Evolutionary conservation across 1,284 basidiomycete genomes (phyloP), one percentile per base, ranked within the genome.

Genomic region (Xanthoconium separans): DNA sequence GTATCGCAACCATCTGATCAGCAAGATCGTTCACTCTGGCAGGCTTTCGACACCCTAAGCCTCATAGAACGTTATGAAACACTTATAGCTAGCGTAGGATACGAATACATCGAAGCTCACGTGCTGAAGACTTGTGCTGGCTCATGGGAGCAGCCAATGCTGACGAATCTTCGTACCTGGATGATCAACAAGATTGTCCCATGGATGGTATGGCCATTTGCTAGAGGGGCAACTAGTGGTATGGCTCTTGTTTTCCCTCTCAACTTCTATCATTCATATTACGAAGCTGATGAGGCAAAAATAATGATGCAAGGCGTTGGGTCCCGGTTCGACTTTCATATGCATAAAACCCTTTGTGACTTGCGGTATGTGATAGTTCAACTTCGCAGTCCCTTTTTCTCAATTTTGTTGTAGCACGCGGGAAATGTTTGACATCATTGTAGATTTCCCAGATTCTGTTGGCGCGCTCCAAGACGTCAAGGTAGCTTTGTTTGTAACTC

Each of bases 381-480:
- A 24, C 34, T 24, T 44, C 5, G 22, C 31, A 33, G 16, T 11
- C 4, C 33, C 29, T 2, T 41, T 15, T 20, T 58, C 27, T 48
- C n/a, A 51, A 27, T n/a, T 50, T 18, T 11, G 2, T 22, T 45
- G 12, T 61, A 95, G 93, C 41, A 93, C 88, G 0, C 78, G 78
- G 47, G 93, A 98, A 71, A 87, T 99, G 18, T 98, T 97, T 65
- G 93, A 97, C 60, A 96, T 99, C 54, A 95, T 99, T 54, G 86
- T 96, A 45, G 91, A 95, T 63, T 97, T 86, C 62, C 95, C 97
- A 0, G 90, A 94, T 54, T 97, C 95, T 0, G 77, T 78, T 57
- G 83, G 87, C 2, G 95, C 94, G 1, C 74, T 99, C n/a, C 79
- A 90, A 54, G 97, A 99, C 69, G 78, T 99, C 30, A 89, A 85